Conservation (phyloP, 345 rosid genomes). For the Nephelium lappaceum region DNA sequence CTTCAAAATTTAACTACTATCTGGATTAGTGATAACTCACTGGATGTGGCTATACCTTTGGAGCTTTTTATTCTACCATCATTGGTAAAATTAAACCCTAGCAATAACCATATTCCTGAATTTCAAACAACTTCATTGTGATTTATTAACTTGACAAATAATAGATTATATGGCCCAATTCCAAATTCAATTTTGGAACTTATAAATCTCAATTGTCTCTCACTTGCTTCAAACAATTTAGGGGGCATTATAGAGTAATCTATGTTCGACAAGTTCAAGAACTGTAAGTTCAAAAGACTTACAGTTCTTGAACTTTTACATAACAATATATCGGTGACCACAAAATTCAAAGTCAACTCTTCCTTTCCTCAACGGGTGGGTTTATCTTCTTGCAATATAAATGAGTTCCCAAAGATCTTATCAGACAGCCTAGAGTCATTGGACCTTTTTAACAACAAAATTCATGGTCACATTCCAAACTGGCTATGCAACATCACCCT, state of each 20-base stretch:
- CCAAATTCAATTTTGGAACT: neutral
- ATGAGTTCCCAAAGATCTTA: slow-evolving; percentile 7
- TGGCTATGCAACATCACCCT: neutral
- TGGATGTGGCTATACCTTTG: neutral
- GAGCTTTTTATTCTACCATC: neutral
- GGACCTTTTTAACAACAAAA: neutral
- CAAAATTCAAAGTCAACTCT: neutral
- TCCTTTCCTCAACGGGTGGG: neutral
- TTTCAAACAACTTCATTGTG: no score
- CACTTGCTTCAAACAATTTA: neutral
- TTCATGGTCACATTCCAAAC: slow-evolving; percentile 10
- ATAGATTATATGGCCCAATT: neutral
- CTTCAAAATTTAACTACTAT: no score
- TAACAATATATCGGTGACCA: neutral
- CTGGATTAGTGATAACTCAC: neutral
- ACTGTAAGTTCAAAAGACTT: neutral
- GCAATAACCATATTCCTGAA: no score
- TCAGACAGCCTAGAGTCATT: neutral
- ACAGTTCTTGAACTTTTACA: neutral
- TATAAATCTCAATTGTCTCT: no score
- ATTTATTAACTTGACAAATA: no score
- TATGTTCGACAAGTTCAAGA: neutral
- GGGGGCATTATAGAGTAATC: neutral
- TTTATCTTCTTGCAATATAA: slow-evolving; percentile 4
- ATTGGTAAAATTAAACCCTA: neutral